Evolutionary conservation across 2,329 filamentous ascomycete genomes (phyloP).

Genomic region (Coccinonectria pachysandricola): DNA sequence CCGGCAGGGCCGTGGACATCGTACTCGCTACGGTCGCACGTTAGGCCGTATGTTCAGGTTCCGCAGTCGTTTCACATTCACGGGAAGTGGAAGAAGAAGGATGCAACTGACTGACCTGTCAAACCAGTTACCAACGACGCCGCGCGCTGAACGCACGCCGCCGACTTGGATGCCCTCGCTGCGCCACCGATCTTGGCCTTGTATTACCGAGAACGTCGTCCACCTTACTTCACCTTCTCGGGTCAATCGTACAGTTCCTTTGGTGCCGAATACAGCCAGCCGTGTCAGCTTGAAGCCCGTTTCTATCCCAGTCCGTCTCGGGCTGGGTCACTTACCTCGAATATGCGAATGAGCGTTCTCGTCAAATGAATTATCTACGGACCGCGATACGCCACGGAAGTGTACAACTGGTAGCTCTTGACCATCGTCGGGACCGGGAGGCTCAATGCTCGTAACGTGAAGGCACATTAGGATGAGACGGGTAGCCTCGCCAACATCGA

Average conservation of each 20-base stretch:
- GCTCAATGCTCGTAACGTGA: constrained; percentile 48
- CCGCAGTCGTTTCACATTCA: too few relatives aligned
- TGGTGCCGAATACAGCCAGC: constrained; percentile 13
- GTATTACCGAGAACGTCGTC: constrained; percentile 56
- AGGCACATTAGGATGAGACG: constrained; percentile 61
- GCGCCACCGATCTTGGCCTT: constrained; percentile 62
- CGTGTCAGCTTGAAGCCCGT: constrained; percentile 5
- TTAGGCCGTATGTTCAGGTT: too few relatives aligned
- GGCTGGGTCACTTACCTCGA: constrained; percentile 38
- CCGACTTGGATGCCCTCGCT: constrained; percentile 68
- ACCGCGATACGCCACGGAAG: constrained; percentile 53
- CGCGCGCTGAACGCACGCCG: constrained; percentile 52
- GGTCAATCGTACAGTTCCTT: constrained; percentile 55
- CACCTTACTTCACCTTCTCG: constrained; percentile 62
- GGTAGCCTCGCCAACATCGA: constrained; percentile 56
- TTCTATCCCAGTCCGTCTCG: neutral
- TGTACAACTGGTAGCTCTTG: constrained; percentile 53
- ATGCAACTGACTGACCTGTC: constrained; percentile 58
- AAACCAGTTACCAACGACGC: constrained; percentile 69
- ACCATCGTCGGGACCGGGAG: constrained; percentile 47
- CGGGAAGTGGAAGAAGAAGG: too few relatives aligned
- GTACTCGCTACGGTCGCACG: constrained; percentile 53
- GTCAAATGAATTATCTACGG: constrained; percentile 55
- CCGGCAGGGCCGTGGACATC: constrained; percentile 60
- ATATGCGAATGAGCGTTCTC: constrained; percentile 58